phyloP scores from a whole-genome alignment of 1,139 yeast species.

The Suhomyces choctaworum region DNA sequence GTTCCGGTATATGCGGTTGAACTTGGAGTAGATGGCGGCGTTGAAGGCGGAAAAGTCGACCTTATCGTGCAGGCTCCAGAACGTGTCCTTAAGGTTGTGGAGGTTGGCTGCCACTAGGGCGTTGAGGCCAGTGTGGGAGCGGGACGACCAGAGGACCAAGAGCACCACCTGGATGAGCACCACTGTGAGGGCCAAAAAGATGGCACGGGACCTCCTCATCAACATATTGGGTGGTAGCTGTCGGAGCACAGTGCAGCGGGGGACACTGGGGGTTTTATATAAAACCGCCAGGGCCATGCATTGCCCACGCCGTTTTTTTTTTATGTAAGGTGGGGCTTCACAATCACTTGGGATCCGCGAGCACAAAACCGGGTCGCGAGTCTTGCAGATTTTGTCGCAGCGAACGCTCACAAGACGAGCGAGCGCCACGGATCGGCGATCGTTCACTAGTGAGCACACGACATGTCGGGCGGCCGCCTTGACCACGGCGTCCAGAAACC shows the following conservation, averaged over 20 bases:
- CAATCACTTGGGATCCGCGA: not conserved
- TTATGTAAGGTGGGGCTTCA: not conserved
- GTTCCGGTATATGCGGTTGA: conserved; percentile 5
- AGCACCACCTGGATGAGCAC: conserved; percentile 14
- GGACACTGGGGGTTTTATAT: not conserved
- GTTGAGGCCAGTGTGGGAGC: conserved; percentile 6
- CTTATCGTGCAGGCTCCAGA: conserved; percentile 5
- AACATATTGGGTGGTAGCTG: conserved; percentile 7
- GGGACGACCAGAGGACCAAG: conserved; percentile 11
- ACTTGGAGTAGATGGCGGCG: conserved; percentile 5
- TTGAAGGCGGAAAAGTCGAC: conserved; percentile 8
- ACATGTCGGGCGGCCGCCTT: too few relatives aligned
- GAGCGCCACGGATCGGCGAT: too few relatives aligned
- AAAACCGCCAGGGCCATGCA: not conserved
- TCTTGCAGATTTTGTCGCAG: too few relatives aligned
- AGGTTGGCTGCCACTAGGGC: not conserved
- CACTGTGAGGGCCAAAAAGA: conserved; percentile 8
- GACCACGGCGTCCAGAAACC: too few relatives aligned
- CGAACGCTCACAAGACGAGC: too few relatives aligned
- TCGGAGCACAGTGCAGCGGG: not conserved
- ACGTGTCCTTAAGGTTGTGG: conserved; percentile 3
- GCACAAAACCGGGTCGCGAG: not conserved
- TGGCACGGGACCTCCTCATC: conserved; percentile 14
- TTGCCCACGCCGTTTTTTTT: not conserved
- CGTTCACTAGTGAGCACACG: too few relatives aligned